These are phyloP conservation scores for Geotrichum europaeum DNA, from an alignment of 1,139 yeast species.

Conservation along the genomic window DNA sequence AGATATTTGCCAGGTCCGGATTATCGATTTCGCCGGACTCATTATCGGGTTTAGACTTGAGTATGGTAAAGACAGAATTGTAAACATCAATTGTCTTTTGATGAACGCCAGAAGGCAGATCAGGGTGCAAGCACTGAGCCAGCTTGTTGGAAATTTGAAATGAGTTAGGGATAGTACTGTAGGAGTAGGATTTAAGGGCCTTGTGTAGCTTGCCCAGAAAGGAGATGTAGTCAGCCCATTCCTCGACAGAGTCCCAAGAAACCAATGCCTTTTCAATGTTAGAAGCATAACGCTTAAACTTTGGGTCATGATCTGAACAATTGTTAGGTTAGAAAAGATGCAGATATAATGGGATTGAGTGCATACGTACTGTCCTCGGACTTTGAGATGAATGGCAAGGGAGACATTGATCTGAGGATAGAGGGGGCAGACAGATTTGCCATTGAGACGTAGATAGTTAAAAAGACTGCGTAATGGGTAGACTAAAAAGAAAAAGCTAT, in stretches of 20 bases:
- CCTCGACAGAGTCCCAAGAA: conserved; percentile 78
- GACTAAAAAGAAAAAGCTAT: not conserved
- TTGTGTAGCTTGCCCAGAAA: conserved; percentile 73
- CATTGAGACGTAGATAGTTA: not conserved
- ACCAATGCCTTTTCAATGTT: conserved; percentile 68
- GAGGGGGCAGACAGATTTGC: conserved; percentile 5
- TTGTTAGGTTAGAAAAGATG: not conserved
- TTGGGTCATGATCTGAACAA: conserved; percentile 36
- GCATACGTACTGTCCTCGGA: conserved; percentile 4
- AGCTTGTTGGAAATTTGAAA: conserved; percentile 37
- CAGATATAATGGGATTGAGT: not conserved
- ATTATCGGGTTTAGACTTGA: conserved; percentile 38
- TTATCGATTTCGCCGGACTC: conserved; percentile 2
- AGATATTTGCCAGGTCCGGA: conserved; percentile 39
- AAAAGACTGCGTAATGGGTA: not conserved
- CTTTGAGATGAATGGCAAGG: conserved; percentile 5
- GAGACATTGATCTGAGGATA: conserved; percentile 9
- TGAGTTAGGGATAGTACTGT: conserved; percentile 45
- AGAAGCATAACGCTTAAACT: conserved; percentile 61
- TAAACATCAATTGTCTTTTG: conserved; percentile 79
- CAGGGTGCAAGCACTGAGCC: conserved; percentile 64
- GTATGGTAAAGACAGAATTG: conserved; percentile 56
- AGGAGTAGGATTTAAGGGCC: conserved; percentile 47
- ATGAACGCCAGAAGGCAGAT: conserved; percentile 91
- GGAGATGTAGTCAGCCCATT: conserved; percentile 98